phyloP scores from a whole-genome alignment of 108 stramenopile species.

The Parietichytrium sp. region DNA sequence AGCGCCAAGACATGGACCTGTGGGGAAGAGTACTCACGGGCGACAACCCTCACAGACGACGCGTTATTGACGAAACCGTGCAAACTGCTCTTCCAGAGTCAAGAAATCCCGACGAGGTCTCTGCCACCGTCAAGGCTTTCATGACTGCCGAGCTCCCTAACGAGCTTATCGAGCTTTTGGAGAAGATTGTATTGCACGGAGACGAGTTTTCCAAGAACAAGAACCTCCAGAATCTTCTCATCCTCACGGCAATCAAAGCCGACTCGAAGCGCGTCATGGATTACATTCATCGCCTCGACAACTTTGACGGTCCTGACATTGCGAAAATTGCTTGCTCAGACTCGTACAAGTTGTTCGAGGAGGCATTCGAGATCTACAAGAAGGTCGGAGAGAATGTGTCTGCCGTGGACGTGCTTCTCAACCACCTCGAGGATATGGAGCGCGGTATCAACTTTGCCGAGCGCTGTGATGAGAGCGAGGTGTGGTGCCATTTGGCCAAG shows the following conservation, averaged over 20 bases:
- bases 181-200: slow-evolving; percentile 97
- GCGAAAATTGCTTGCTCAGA: slow-evolving; percentile 97
- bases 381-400: slow-evolving; percentile 94
- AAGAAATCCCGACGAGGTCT: slow-evolving; percentile 96
- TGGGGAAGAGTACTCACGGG: slow-evolving; percentile 92
- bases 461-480: slow-evolving; percentile 89
- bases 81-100: slow-evolving; percentile 99
- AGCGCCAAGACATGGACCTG: slow-evolving; percentile 92
- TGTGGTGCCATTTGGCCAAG: slow-evolving; percentile 97
- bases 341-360: slow-evolving; percentile 97
- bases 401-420: slow-evolving; percentile 94
- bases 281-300: slow-evolving; percentile 99
- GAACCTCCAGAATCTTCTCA: slow-evolving; percentile 98
- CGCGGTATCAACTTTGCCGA: slow-evolving; percentile 95
- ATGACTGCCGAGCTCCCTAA: slow-evolving; percentile 98
- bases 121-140: slow-evolving; percentile 99
- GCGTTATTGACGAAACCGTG: slow-evolving; percentile 98
- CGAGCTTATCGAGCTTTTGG: slow-evolving; percentile 96
- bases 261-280: slow-evolving; percentile 88
- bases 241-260: slow-evolving; percentile 97
- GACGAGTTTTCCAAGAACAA: slow-evolving; percentile 98
- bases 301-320: slow-evolving; percentile 98
- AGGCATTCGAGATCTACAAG: slow-evolving; percentile 94
- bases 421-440: slow-evolving; percentile 92
- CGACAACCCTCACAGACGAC: slow-evolving; percentile 67